These are phyloP conservation scores for Amphibolis antarctica DNA, from an alignment of 106 monocot species.

Conservation along the genomic window DNA sequence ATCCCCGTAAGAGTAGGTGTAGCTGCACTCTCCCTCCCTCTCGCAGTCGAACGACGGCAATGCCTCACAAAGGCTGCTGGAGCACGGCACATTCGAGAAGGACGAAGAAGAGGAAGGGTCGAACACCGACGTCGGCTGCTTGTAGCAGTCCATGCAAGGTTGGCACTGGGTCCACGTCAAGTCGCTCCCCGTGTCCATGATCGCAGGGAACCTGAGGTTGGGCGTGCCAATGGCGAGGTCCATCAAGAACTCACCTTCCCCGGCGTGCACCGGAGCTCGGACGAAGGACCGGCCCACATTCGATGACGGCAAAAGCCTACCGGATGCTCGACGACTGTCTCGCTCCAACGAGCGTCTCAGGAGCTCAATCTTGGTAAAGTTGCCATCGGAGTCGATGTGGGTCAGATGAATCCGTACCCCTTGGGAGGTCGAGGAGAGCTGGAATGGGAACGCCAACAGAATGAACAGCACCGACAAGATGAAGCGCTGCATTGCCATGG, in stretches of 20 bases:
- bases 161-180: slow-evolving; percentile 24
- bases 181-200: slow-evolving; percentile 17
- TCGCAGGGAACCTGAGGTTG: neutral
- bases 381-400: slow-evolving; percentile 5
- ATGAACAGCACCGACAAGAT: neutral
- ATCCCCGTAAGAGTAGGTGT: slow-evolving; percentile 19
- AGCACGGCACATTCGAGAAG: slow-evolving; percentile 14
- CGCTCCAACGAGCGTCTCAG: slow-evolving; percentile 3
- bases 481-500: no score
- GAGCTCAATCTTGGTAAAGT: slow-evolving; percentile 6
- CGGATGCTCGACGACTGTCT: neutral
- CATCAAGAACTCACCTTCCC: slow-evolving; percentile 17
- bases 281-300: neutral
- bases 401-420: slow-evolving; percentile 8
- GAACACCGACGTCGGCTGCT: slow-evolving; percentile 10
- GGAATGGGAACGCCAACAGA: neutral
- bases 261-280: slow-evolving; percentile 10
- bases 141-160: slow-evolving; percentile 16
- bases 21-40: neutral
- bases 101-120: slow-evolving; percentile 10
- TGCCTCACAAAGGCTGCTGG: slow-evolving; percentile 4
- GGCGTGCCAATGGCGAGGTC: slow-evolving; percentile 21
- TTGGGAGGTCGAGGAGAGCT: neutral
- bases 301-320: neutral
- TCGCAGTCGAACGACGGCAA: neutral